Percentiles rank a stretch among this genome's conserved stretches.
These are phyloP conservation scores for Phytopythium ostracodes DNA, from an alignment of 352 stramenopile species.

Conservation along the genomic window DNA sequence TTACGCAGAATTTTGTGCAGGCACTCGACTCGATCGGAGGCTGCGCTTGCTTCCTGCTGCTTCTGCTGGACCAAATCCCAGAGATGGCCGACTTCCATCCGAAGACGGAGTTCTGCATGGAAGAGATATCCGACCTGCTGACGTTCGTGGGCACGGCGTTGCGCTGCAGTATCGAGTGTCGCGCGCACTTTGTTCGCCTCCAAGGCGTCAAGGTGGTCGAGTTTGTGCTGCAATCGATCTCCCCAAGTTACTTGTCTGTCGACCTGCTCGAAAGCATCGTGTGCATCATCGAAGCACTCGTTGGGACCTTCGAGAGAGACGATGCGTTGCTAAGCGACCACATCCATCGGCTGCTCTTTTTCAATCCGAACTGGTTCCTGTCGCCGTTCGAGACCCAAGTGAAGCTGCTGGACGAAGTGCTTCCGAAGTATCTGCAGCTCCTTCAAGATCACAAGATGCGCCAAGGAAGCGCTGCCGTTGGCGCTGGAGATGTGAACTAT, in stretches of 20 bases:
- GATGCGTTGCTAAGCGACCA: constrained; percentile 33
- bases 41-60: constrained; percentile 62
- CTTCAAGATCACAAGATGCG: constrained; percentile 28
- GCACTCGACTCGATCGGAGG: constrained; percentile 68
- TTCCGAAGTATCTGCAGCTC: constrained; percentile 56
- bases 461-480: background rate
- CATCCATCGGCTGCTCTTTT: constrained; percentile 67
- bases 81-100: constrained; percentile 79
- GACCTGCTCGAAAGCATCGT: constrained; percentile 55
- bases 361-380: constrained; percentile 79
- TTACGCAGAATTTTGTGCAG: constrained; percentile 61
- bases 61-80: constrained; percentile 72
- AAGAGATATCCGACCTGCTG: constrained; percentile 61
- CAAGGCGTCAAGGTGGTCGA: constrained; percentile 72
- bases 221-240: constrained; percentile 71
- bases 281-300: constrained; percentile 54
- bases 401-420: constrained; percentile 51
- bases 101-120: constrained; percentile 57
- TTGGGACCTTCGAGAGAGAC: constrained; percentile 30
- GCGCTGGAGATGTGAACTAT: background rate
- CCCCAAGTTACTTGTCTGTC: constrained; percentile 63
- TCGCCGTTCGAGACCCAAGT: constrained; percentile 72
- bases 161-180: constrained; percentile 49
- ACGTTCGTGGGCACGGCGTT: constrained; percentile 58
- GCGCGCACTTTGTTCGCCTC: constrained; percentile 67